Conservation (phyloP, 495 filamentous ascomycete species). For the Sporormia fimetaria region DNA sequence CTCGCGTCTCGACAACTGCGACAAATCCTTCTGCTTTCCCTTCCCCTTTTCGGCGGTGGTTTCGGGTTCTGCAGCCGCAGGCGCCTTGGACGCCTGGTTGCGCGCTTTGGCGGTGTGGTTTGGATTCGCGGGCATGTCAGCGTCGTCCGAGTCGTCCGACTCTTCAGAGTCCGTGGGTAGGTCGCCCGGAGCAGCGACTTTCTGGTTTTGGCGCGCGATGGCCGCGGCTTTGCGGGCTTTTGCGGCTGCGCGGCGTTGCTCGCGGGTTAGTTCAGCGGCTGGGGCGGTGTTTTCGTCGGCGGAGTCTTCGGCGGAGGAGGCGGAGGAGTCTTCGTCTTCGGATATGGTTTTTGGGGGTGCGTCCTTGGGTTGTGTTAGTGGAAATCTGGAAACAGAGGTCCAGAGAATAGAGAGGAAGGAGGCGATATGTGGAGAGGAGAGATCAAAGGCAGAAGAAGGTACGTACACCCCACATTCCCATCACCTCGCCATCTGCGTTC, state of each 20-base stretch:
- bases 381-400: neutral
- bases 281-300: constrained; percentile 33
- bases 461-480: constrained; percentile 67
- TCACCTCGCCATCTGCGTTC: constrained; percentile 68
- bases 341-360: constrained; percentile 34
- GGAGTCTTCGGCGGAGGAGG: constrained; percentile 29
- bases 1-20: constrained; percentile 67
- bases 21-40: constrained; percentile 29
- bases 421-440: constrained; percentile 1
- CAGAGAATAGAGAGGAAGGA: too few relatives aligned
- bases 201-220: constrained; percentile 53
- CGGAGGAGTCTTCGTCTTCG: constrained; percentile 31
- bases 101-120: constrained; percentile 70
- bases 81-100: constrained; percentile 45
- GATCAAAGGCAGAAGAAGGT: constrained; percentile 5
- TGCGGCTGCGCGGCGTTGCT: constrained; percentile 75
- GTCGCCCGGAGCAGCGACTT: constrained; percentile 65
- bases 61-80: constrained; percentile 36
- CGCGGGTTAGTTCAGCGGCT: constrained; percentile 54
- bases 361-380: constrained; percentile 33
- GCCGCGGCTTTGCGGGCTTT: constrained; percentile 90
- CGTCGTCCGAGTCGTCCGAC: constrained; percentile 43
- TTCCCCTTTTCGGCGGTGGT: constrained; percentile 22
- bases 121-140: constrained; percentile 70
- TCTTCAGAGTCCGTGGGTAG: constrained; percentile 62